Percentiles rank a stretch among this genome's conserved stretches.
These are phyloP conservation scores for Fagopyrum tataricum DNA, from an alignment of 148 eudicot genomes.

Conservation along the genomic window DNA sequence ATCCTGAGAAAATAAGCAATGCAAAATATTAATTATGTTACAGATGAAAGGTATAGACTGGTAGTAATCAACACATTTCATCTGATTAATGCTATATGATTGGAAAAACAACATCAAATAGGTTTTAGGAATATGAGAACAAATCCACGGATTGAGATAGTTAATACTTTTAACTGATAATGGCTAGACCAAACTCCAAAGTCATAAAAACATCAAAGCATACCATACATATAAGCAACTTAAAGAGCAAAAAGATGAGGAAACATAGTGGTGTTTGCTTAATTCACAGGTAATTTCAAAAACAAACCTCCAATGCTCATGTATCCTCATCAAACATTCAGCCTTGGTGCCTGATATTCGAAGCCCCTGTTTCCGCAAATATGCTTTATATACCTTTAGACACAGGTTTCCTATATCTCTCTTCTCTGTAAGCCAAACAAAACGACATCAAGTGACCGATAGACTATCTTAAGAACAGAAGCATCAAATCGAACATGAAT, in stretches of 20 bases:
- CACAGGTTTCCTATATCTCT: constrained; percentile 42
- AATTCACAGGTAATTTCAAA: neutral
- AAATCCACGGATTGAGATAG: neutral
- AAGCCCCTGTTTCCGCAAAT: constrained; percentile 54
- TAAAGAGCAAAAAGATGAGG: neutral
- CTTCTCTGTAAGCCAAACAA: constrained; percentile 35
- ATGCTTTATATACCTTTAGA: constrained; percentile 48
- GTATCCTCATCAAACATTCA: constrained; percentile 51
- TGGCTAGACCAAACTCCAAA: neutral
- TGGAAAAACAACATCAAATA: neutral
- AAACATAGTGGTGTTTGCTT: neutral
- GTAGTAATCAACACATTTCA: neutral
- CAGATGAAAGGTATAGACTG: neutral
- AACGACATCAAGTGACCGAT: neutral
- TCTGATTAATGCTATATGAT: neutral
- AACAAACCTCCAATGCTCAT: constrained; percentile 64
- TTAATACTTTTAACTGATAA: neutral
- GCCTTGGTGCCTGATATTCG: constrained; percentile 76
- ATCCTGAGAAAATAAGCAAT: constrained; percentile 33
- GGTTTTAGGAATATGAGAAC: neutral
- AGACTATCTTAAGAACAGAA: neutral
- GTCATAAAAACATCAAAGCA: neutral
- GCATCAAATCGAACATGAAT: neutral
- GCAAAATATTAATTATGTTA: neutral
- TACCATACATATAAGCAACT: neutral